Evolutionary conservation across 345 rosid species (phyloP), one percentile per base, ranked within the genome.

Genomic region (Populus simonii): DNA sequence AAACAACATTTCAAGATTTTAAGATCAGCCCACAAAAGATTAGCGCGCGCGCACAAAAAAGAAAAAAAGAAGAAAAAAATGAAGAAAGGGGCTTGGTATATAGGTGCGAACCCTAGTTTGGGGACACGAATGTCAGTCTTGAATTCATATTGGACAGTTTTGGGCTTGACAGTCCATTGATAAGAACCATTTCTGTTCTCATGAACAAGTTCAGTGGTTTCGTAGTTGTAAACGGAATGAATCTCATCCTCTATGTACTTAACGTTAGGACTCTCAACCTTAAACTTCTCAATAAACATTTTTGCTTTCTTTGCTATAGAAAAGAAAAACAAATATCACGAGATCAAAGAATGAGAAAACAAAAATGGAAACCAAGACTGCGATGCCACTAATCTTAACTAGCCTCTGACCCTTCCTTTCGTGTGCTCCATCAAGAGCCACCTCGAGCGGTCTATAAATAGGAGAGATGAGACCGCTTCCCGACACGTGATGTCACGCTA

Each of bases 131-230:
- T 81, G 51, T 92, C 88, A 18, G 98, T 96, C 84, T 87, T 93
- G 85, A 96, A 96, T 83, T 93, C 94, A 70, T 93, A 96, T 80
- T 88, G 83, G 68, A 96, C 97, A 73, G 95, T 86, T 76, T 91
- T 96, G 73, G 99, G 99, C 81, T 87, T 91, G 59, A 93, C 97
- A 75, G 84, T 83, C 99, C 99, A 96, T 74, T 93, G 90, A 71
- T 88, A 93, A 35, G 89, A 81, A 2, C 98, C 98, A 79, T 90
- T 84, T 68, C 85, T 86, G 90, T 79, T 90, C 87, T 92, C 98
- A 63, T 92, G 97, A 79, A 91, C 97, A 77, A 96, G 92, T 86
- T 93, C 98, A 25, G 98, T 93, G 82, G 99, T 96, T 72, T 96
- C 89, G 77, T 96, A 96, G 83, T 84, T 83, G 83, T 96, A 96